These are phyloP conservation scores for Boehmeria nivea DNA, from an alignment of 306 rosid species.

Conservation along the genomic window DNA sequence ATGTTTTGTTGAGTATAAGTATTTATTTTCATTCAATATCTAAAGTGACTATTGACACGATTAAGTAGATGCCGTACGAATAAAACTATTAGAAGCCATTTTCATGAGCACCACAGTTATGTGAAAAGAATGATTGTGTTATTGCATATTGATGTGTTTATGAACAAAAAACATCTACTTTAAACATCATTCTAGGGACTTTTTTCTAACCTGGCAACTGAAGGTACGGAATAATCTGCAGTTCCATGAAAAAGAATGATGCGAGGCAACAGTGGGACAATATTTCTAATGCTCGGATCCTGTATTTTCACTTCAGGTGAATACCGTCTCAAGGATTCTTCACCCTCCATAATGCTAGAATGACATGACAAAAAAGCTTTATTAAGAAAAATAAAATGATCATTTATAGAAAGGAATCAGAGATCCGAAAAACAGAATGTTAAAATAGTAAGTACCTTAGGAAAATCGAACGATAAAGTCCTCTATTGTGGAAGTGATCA, in stretches of 20 bases:
- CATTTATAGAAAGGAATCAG: not conserved
- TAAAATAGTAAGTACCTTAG: slow-evolving; percentile 49
- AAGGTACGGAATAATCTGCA: slow-evolving; percentile 80
- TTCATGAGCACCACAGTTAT: too few species aligned
- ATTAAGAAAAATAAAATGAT: not conserved
- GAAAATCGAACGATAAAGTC: slow-evolving; percentile 77
- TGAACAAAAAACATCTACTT: not conserved
- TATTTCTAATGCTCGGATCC: slow-evolving; percentile 48
- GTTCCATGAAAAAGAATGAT: slow-evolving; percentile 78
- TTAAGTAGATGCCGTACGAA: too few species aligned
- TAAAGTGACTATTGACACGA: too few species aligned
- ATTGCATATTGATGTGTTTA: too few species aligned
- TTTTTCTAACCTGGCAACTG: slow-evolving; percentile 70
- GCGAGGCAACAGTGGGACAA: slow-evolving; percentile 59
- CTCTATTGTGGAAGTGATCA: slow-evolving; percentile 78
- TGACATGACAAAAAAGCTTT: not conserved
- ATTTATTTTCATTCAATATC: not conserved
- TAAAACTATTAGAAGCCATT: too few species aligned
- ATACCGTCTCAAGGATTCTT: slow-evolving; percentile 52
- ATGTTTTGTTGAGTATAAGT: not conserved
- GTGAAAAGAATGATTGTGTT: too few species aligned
- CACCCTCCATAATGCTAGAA: slow-evolving; percentile 93
- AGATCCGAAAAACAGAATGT: slow-evolving; percentile 2
- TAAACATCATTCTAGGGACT: slow-evolving; percentile 3
- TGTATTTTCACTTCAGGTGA: slow-evolving; percentile 70